Percentiles rank a stretch among this genome's conserved stretches.
Conservation (phyloP, 2,329 filamentous ascomycete species). For the Alternaria metachromatica region DNA sequence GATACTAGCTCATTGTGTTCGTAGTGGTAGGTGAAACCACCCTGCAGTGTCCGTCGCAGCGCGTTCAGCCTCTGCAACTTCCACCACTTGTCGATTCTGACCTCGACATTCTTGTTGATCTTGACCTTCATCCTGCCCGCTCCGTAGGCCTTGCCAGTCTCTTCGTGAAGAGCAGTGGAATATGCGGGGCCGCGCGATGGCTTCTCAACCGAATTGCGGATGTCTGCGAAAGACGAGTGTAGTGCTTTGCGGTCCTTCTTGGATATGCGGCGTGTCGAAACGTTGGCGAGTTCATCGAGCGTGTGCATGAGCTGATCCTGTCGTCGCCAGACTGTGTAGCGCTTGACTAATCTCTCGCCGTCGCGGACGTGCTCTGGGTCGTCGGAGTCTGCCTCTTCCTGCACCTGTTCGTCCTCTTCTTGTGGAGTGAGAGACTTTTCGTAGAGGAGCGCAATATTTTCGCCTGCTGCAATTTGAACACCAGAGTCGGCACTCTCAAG, state of each 20-base stretch:
- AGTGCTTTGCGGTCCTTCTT: constrained; percentile 71
- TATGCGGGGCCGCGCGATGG: constrained; percentile 71
- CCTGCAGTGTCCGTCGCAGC: constrained; percentile 65
- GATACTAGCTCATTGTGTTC: constrained; percentile 47
- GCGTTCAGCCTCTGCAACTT: constrained; percentile 70
- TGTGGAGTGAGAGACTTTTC: constrained; percentile 71
- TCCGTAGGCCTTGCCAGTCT: constrained; percentile 66
- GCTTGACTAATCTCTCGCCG: constrained; percentile 59
- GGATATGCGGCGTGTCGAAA: constrained; percentile 67
- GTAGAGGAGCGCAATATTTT: constrained; percentile 82
- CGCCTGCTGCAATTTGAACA: constrained; percentile 78
- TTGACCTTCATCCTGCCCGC: constrained; percentile 64
- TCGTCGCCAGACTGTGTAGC: constrained; percentile 72
- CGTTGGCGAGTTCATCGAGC: constrained; percentile 65
- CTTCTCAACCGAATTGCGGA: constrained; percentile 70
- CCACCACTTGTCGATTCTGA: constrained; percentile 77
- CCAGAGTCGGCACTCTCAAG: constrained; percentile 75
- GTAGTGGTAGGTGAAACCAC: constrained; percentile 47
- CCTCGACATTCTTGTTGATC: constrained; percentile 64
- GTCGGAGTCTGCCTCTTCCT: constrained; percentile 58
- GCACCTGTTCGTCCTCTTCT: constrained; percentile 63
- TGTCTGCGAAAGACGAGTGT: constrained; percentile 71
- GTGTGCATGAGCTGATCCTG: constrained; percentile 66
- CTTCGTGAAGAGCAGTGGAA: constrained; percentile 67
- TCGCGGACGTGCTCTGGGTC: constrained; percentile 42